phyloP scores from a whole-genome alignment of 129 eudicot species.

The Silybum marianum region DNA sequence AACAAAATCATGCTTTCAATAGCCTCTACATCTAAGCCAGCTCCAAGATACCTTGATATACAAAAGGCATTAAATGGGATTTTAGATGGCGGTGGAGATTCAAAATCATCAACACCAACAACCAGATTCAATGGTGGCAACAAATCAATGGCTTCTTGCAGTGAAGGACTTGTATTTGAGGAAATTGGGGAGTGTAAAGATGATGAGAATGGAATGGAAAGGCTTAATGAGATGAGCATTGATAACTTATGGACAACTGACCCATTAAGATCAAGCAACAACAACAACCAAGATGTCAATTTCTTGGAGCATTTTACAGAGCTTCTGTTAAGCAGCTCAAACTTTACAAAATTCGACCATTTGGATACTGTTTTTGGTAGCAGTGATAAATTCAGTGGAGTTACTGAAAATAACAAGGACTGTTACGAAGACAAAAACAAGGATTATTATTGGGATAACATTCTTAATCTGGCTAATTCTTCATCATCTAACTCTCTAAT shows the following conservation, averaged over 20 bases:
- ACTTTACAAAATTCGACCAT: slow-evolving; percentile 27
- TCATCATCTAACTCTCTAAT: slow-evolving; percentile 55
- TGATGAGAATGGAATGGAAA: slow-evolving; percentile 31
- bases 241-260: slow-evolving; percentile 37
- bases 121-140: slow-evolving; percentile 33
- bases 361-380: slow-evolving; percentile 32
- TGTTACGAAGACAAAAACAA: slow-evolving; percentile 54
- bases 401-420: neutral
- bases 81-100: slow-evolving; percentile 28
- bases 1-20: slow-evolving; percentile 10
- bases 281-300: slow-evolving; percentile 31
- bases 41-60: slow-evolving; percentile 43
- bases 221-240: slow-evolving; percentile 38
- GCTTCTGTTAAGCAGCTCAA: slow-evolving; percentile 48
- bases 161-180: slow-evolving; percentile 27
- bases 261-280: slow-evolving; percentile 22
- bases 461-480: slow-evolving; percentile 56
- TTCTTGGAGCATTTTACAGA: slow-evolving; percentile 82
- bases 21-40: slow-evolving; percentile 10
- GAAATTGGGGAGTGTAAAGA: slow-evolving; percentile 33
- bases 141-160: slow-evolving; percentile 28
- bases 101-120: slow-evolving; percentile 61
- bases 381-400: slow-evolving; percentile 1
- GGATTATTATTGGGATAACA: slow-evolving; percentile 69
- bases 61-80: slow-evolving; percentile 50